Evolutionary conservation across 1,284 basidiomycete species (phyloP), one percentile per base, ranked within the genome.

Genomic region (Leccinum subfulvum): DNA sequence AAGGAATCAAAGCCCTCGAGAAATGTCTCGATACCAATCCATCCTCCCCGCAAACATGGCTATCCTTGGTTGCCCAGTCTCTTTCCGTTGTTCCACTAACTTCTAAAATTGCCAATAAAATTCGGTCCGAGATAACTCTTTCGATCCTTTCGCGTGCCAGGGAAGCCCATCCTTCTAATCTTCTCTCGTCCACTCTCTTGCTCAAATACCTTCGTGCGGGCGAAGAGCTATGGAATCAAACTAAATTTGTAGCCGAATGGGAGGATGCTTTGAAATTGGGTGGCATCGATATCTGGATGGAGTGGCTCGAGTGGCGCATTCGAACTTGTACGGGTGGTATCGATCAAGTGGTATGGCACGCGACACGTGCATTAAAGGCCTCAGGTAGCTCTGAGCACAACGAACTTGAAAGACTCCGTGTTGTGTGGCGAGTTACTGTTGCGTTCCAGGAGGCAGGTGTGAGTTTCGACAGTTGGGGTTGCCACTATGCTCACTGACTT

Each of bases 401-500:
- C 56, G 88, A 92, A 59, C 62, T 87, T 8, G 79, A 81, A 14
- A 84, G 80, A 69, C 71, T 92, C 49, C 81, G 91, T 64, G 75
- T 89, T 14, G 81, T 93, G 61, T 94, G 90, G 87, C 82, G 91
- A 58, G 77, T 82, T 13, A 85, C 86, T 4, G 79, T 90, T 9
- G 86, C 85, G 59, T 81, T 95, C 21, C 84, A 85, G 65, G 84
- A 89, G 73, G 89, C 94, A 71, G 94, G 94, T 94, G 65, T 67
- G 86, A 74, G 39, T 37, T 39, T 57, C 66, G 23, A 41, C 10
- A 59, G 33, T 55, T 52, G 37, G 39, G 10, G 28, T 35, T 51
- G 44, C 21, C 21, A 41, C 44, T 37, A 60, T 52, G 61, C 59
- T 65, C 67, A 49, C 47, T 67, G 58, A 73, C 51, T 58, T 61